Evolutionary conservation across 2,329 filamentous ascomycete species (phyloP), one percentile per base, ranked within the genome.

Genomic region (Beauveria varroae): DNA sequence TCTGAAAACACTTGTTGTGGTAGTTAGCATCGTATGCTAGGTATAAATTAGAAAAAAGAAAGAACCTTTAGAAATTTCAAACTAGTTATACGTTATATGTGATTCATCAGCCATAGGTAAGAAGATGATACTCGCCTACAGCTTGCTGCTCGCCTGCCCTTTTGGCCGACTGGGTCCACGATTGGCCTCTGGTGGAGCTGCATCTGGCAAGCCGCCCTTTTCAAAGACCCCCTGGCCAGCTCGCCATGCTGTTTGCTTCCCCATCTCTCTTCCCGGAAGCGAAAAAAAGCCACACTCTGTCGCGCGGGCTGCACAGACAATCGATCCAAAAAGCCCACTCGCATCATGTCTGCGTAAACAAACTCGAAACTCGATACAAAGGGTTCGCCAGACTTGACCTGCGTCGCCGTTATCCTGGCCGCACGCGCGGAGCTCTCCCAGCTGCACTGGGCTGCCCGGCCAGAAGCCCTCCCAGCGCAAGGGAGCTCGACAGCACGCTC

Each of bases 341-440:
- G 8, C 37, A 37, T 22, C 18, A 59, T 59, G 56, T n/a, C 14
- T 47, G 56, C 51, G 37, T 59, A 51, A 59, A 30, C 30, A 41
- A 50, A 9, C 2, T 43, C 20, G 16, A 30, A 34, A 10, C 40
- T 56, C 14, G 18, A 43, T n/a, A 37, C 34, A 20, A 16, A 22
- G 14, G 20, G 9, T 28, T 28, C 6, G 18, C 30, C 16, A 16
- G 5, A 24, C 34, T 24, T 18, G 46, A 16, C 28, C 34, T 40
- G 56, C 56, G 50, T 46, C 56, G 44, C 56, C 46, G n/a, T 49
- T 30, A 5, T 41, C 44, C 62, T 37, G 63, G 63, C 37, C 18
- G 40, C 43, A 24, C 37, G 64, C 30, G 64, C 63, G 50, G 60
- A 63, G 10, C 58, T 62, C 41, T 8, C 20, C 41, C 24, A 30